Evolutionary conservation across 2,329 filamentous ascomycete genomes (phyloP).

Genomic region (Lomentospora prolificans): DNA sequence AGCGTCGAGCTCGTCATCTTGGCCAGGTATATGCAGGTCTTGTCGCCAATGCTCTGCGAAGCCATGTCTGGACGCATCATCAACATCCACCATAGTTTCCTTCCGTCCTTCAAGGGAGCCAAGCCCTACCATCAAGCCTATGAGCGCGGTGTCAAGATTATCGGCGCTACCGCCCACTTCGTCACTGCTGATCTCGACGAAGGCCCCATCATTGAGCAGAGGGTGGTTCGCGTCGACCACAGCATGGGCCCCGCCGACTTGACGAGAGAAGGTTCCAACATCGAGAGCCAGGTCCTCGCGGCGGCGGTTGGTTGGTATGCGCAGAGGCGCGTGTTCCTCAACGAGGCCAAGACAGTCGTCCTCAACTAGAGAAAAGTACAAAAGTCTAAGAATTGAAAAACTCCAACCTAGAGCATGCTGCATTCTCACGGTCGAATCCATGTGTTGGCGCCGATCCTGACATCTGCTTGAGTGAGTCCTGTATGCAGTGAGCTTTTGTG

Average conservation of each 20-base stretch:
- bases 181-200: slow-evolving; percentile 79
- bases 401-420: not conserved
- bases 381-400: not conserved
- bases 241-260: slow-evolving; percentile 65
- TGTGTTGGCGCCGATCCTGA: too few relatives aligned
- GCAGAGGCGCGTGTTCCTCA: slow-evolving; percentile 67
- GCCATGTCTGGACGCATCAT: slow-evolving; percentile 75
- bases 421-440: too few relatives aligned
- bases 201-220: slow-evolving; percentile 82
- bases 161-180: slow-evolving; percentile 77
- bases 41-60: slow-evolving; percentile 53
- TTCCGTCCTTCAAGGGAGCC: slow-evolving; percentile 80
- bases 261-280: slow-evolving; percentile 71
- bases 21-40: slow-evolving; percentile 65
- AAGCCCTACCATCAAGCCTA: slow-evolving; percentile 85
- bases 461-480: too few relatives aligned
- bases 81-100: slow-evolving; percentile 85
- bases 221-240: slow-evolving; percentile 68
- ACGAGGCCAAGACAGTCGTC: slow-evolving; percentile 71
- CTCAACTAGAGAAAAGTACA: slow-evolving; percentile 33
- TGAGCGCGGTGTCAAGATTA: slow-evolving; percentile 80
- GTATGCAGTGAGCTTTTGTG: too few relatives aligned
- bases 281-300: slow-evolving; percentile 74
- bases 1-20: slow-evolving; percentile 70
- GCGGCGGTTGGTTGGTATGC: slow-evolving; percentile 78